Evolutionary conservation across 495 filamentous ascomycete genomes (phyloP).

Genomic region (Darksidea phi): DNA sequence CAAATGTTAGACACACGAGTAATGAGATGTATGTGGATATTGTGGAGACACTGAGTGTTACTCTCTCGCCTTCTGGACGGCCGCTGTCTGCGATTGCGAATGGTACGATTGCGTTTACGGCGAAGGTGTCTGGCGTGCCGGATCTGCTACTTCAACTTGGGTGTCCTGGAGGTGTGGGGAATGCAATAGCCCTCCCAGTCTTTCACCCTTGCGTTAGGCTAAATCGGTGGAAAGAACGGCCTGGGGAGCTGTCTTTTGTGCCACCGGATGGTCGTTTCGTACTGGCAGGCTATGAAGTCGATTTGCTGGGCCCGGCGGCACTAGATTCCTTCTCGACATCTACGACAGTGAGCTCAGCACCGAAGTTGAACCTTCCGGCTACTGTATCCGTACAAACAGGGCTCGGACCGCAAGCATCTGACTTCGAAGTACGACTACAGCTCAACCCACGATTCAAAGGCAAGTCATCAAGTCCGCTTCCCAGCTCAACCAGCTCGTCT

Average conservation of each 20-base stretch:
- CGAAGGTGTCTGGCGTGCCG: constrained; percentile 90
- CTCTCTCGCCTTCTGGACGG: constrained; percentile 82
- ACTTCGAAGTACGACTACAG: constrained; percentile 84
- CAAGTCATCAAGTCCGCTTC: constrained; percentile 17
- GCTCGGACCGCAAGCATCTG: constrained; percentile 67
- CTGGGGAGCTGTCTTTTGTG: constrained; percentile 89
- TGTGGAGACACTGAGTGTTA: constrained; percentile 83
- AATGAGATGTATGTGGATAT: constrained; percentile 98
- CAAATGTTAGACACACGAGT: constrained; percentile 91
- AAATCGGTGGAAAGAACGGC: constrained; percentile 77
- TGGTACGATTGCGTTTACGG: constrained; percentile 91
- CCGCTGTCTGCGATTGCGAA: constrained; percentile 83
- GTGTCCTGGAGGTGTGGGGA: constrained; percentile 65
- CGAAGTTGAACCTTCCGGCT: constrained; percentile 77
- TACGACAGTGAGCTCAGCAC: constrained; percentile 36
- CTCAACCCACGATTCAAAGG: constrained; percentile 58
- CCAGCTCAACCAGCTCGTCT: constrained; percentile 28
- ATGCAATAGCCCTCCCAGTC: constrained; percentile 80
- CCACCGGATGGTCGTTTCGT: constrained; percentile 96
- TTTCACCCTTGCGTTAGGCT: constrained; percentile 95
- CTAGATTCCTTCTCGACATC: constrained; percentile 29
- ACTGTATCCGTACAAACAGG: constrained; percentile 76
- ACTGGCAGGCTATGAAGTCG: constrained; percentile 90
- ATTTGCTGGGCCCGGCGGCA: constrained; percentile 59
- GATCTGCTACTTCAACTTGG: constrained; percentile 81